Evolutionary conservation across 2,329 filamentous ascomycete genomes (phyloP).

Genomic region (Gnomoniopsis sp.): DNA sequence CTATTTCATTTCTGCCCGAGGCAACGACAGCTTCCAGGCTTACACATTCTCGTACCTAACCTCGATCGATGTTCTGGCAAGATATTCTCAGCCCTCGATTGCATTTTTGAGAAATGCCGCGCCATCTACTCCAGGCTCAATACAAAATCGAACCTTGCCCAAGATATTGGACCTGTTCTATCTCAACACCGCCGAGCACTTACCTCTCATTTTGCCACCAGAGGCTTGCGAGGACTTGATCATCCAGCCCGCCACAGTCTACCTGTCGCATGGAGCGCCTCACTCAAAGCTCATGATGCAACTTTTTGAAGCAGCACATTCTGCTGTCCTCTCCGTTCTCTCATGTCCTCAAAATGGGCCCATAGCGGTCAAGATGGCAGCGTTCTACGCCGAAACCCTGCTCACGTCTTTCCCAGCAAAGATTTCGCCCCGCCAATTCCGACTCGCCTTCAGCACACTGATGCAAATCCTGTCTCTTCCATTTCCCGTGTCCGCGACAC

Average conservation of each 20-base stretch:
- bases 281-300: conserved; percentile 46
- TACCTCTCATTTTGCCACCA: conserved; percentile 67
- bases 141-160: conserved; percentile 63
- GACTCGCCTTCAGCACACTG: conserved; percentile 81
- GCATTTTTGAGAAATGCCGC: conserved; percentile 64
- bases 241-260: conserved; percentile 69
- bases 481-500: conserved; percentile 66
- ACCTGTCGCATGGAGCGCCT: conserved; percentile 53
- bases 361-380: conserved; percentile 68
- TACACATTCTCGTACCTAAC: conserved; percentile 82
- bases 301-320: conserved; percentile 87
- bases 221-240: conserved; percentile 69
- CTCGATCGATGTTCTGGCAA: conserved; percentile 75
- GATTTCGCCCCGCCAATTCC: conserved; percentile 81
- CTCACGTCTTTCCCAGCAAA: conserved; percentile 76
- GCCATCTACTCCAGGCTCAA: conserved; percentile 43
- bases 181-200: conserved; percentile 80
- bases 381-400: conserved; percentile 79
- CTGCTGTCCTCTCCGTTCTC: conserved; percentile 74
- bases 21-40: conserved; percentile 72
- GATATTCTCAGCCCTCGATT: conserved; percentile 63
- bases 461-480: conserved; percentile 80
- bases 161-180: conserved; percentile 82
- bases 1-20: conserved; percentile 76
- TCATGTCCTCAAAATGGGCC: conserved; percentile 74